phyloP scores from a whole-genome alignment of 2,329 filamentous ascomycete species.

The Saccharata proteae region DNA sequence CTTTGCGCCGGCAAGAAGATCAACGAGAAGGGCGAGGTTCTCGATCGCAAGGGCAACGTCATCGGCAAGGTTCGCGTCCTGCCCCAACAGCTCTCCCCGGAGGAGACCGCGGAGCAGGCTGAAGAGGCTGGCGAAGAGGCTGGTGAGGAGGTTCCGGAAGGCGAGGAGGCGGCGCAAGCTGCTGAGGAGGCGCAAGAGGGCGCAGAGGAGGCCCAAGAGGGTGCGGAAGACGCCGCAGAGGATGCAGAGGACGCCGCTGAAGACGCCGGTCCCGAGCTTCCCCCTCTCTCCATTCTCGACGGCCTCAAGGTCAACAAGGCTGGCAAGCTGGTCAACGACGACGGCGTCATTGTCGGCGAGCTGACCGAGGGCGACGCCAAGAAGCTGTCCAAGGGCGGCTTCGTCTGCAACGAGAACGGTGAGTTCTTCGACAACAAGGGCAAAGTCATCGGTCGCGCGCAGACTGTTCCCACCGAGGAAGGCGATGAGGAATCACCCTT shows the following conservation, averaged over 20 bases:
- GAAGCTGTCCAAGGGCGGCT: conserved; percentile 39
- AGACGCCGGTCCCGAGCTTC: conserved; percentile 25
- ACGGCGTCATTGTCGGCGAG: conserved; percentile 37
- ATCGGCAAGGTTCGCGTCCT: conserved; percentile 48
- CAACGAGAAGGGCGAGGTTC: conserved; percentile 51
- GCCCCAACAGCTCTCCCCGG: conserved; percentile 28
- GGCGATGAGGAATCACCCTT: conserved; percentile 37
- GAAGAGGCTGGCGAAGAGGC: conserved; percentile 4
- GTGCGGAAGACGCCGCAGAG: conserved; percentile 20
- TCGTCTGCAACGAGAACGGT: conserved; percentile 33
- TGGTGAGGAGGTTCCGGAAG: conserved; percentile 17
- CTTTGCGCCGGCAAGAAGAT: conserved; percentile 55
- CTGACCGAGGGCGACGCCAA: conserved; percentile 39
- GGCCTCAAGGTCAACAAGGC: conserved; percentile 39
- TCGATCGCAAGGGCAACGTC: conserved; percentile 51
- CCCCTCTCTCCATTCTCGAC: conserved; percentile 37
- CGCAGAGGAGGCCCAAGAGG: conserved; percentile 21
- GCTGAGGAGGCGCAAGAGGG: conserved; percentile 17
- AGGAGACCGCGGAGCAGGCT: conserved; percentile 21
- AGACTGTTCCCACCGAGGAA: conserved; percentile 35
- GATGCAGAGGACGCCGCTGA: conserved; percentile 17
- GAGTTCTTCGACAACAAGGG: conserved; percentile 44
- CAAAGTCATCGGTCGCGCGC: conserved; percentile 37
- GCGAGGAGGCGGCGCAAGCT: conserved; percentile 21
- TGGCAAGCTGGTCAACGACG: conserved; percentile 36